phyloP scores from a whole-genome alignment of 768 basidiomycete genomes.

The Russula earlei region DNA sequence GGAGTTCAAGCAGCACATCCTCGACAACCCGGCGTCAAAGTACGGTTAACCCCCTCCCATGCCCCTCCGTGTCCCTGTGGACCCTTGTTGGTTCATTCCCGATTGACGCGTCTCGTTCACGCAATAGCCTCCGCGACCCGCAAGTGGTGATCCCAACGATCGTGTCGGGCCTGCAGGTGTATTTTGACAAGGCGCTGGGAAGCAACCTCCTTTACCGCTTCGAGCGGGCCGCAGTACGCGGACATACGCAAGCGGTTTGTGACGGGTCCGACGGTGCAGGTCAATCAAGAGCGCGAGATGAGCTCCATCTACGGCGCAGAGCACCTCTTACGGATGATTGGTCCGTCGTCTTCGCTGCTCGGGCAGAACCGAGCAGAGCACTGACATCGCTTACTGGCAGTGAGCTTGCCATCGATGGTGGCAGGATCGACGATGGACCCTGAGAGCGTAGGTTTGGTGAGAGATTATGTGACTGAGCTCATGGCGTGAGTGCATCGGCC shows the following conservation, averaged over 20 bases:
- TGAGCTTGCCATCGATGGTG: slow-evolving; percentile 88
- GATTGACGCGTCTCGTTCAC: background rate
- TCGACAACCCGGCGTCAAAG: slow-evolving; percentile 38
- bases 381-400: slow-evolving; percentile 31
- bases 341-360: slow-evolving; percentile 37
- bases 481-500: slow-evolving; percentile 46
- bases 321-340: slow-evolving; percentile 85
- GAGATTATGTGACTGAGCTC: slow-evolving; percentile 87
- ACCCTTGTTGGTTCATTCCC: no score
- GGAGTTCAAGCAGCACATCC: slow-evolving; percentile 64
- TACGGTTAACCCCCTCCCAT: slow-evolving; percentile 24
- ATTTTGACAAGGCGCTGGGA: slow-evolving; percentile 89
- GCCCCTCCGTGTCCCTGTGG: background rate
- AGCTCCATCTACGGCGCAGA: slow-evolving; percentile 90
- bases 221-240: slow-evolving; percentile 88
- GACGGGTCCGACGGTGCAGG: slow-evolving; percentile 60
- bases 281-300: slow-evolving; percentile 74
- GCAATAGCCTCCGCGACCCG: slow-evolving; percentile 55
- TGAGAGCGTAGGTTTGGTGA: slow-evolving; percentile 71
- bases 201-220: slow-evolving; percentile 89
- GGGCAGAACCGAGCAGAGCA: background rate
- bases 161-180: slow-evolving; percentile 73
- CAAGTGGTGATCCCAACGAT: slow-evolving; percentile 67
- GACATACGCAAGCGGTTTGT: slow-evolving; percentile 64
- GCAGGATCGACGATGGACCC: slow-evolving; percentile 83